These are phyloP conservation scores for Isabelozyma rhagii DNA, from an alignment of 805 yeast species.

Conservation along the genomic window DNA sequence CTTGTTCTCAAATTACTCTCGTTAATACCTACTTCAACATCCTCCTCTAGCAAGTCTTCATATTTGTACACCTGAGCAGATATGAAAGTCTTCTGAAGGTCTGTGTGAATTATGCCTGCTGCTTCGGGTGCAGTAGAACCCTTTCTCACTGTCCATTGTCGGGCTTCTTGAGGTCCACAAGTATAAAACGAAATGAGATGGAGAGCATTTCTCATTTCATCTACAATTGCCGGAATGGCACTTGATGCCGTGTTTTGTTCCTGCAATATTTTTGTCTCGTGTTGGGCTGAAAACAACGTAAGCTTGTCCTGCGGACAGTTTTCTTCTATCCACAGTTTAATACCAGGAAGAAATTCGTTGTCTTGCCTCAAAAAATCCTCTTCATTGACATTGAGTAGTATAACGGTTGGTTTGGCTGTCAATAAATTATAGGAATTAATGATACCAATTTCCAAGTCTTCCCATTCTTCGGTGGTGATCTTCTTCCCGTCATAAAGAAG, in stretches of 20 bases:
- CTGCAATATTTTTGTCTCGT: constrained; percentile 38
- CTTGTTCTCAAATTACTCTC: constrained; percentile 49
- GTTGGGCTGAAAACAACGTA: constrained; percentile 42
- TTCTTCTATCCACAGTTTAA: constrained; percentile 62
- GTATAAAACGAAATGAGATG: constrained; percentile 82
- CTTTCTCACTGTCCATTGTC: constrained; percentile 83
- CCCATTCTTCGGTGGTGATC: constrained; percentile 60
- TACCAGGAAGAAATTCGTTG: constrained; percentile 49
- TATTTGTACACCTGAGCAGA: constrained; percentile 72
- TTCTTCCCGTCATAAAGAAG: constrained; percentile 50
- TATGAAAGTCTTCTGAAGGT: constrained; percentile 75
- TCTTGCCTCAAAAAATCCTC: constrained; percentile 56
- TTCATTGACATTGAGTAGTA: constrained; percentile 69
- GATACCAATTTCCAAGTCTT: constrained; percentile 56
- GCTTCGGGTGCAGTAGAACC: constrained; percentile 84
- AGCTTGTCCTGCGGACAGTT: constrained; percentile 58
- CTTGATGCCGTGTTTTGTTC: constrained; percentile 36
- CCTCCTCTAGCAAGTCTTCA: constrained; percentile 44
- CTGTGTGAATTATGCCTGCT: constrained; percentile 88
- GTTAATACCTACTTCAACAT: constrained; percentile 44
- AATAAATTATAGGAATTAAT: constrained; percentile 70
- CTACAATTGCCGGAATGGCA: constrained; percentile 61
- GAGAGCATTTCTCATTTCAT: constrained; percentile 62
- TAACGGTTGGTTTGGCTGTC: constrained; percentile 87
- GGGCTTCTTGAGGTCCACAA: constrained; percentile 78